These are phyloP conservation scores for Xylariaceae sp. DNA, from an alignment of 2,329 filamentous ascomycete species.

Conservation along the genomic window DNA sequence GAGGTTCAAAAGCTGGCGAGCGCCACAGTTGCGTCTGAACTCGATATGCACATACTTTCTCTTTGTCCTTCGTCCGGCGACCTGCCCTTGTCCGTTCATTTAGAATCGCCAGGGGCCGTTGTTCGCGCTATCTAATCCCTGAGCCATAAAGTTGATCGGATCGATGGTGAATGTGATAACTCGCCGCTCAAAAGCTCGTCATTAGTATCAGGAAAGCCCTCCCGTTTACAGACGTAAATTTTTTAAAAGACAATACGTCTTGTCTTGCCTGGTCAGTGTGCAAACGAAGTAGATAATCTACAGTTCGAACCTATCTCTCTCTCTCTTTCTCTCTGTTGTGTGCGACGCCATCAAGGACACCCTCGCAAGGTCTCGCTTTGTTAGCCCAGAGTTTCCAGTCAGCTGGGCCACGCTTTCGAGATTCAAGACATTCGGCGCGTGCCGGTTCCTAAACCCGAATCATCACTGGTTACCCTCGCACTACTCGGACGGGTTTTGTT, in stretches of 20 bases:
- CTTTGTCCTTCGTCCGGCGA: conserved; percentile 5
- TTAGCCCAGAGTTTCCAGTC: conserved; percentile 6
- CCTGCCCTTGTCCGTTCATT: conserved; percentile 3
- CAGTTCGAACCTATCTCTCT: too few species aligned
- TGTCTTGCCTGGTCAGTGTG: neutral
- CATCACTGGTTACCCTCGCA: neutral
- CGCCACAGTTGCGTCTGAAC: conserved; percentile 23
- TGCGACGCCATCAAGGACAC: neutral
- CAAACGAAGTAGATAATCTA: neutral
- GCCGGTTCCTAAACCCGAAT: conserved; percentile 9
- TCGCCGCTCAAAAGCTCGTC: too few species aligned
- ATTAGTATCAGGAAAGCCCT: too few species aligned
- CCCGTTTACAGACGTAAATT: too few species aligned
- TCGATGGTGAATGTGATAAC: too few species aligned
- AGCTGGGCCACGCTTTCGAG: conserved; percentile 11
- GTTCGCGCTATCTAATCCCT: conserved; percentile 18
- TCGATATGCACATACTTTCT: conserved; percentile 18
- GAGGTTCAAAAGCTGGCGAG: neutral
- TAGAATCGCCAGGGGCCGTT: conserved; percentile 18
- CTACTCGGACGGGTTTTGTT: conserved; percentile 7
- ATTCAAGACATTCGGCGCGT: conserved; percentile 24
- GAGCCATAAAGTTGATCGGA: too few species aligned
- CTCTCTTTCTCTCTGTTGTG: conserved; percentile 8
- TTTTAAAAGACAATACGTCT: neutral
- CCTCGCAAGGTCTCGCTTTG: neutral